Percentiles rank a stretch among this genome's conserved stretches.
Conservation (phyloP, 2,329 filamentous ascomycete genomes). For the Coleophoma cylindrospora region DNA sequence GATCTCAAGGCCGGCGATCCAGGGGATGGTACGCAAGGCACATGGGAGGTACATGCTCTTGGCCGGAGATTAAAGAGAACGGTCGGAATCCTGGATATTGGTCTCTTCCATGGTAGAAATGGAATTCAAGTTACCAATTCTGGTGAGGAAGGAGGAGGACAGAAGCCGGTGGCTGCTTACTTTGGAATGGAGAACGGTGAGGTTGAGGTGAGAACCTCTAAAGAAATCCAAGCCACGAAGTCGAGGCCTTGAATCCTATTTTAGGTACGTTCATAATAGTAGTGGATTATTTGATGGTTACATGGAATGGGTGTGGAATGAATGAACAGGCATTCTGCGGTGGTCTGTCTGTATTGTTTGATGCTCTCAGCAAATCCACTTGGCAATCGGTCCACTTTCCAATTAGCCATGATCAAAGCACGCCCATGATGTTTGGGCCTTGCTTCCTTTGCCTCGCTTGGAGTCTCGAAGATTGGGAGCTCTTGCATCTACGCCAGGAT, state of each 20-base stretch:
- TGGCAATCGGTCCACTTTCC: too few species aligned
- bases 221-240: conserved; percentile 21
- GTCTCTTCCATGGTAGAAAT: conserved; percentile 80
- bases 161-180: conserved; percentile 91
- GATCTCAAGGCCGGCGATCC: conserved; percentile 38
- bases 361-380: too few species aligned
- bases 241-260: conserved; percentile 14
- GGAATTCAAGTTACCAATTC: conserved; percentile 63
- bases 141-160: conserved; percentile 61
- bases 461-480: too few species aligned
- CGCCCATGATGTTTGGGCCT: too few species aligned
- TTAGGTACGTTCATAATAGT: too few species aligned
- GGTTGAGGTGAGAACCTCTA: conserved; percentile 49
- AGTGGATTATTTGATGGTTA: too few species aligned
- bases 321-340: too few species aligned
- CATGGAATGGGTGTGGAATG: too few species aligned
- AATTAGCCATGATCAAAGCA: too few species aligned
- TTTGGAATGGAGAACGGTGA: conserved; percentile 83
- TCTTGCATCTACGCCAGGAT: too few species aligned
- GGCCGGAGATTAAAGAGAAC: conserved; percentile 73
- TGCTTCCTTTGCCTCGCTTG: too few species aligned
- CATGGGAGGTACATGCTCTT: conserved; percentile 76
- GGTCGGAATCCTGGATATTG: conserved; percentile 85
- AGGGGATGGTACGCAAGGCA: conserved; percentile 55
- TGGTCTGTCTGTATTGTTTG: too few species aligned